phyloP scores from a whole-genome alignment of 2,329 filamentous ascomycete species.

The Colletotrichum melonis region DNA sequence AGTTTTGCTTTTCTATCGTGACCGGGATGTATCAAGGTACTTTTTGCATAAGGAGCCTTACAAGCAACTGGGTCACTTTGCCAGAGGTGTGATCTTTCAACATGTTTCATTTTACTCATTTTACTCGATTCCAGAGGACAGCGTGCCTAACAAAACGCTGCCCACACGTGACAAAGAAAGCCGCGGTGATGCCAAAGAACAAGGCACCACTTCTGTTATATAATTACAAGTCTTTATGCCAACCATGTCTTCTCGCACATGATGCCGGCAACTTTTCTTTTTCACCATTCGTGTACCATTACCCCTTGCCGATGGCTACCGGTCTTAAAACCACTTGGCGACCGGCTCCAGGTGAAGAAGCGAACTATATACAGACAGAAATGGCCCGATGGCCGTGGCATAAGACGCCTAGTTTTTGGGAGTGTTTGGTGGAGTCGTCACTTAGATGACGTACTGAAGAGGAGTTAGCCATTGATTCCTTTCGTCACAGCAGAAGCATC shows the following conservation, averaged over 20 bases:
- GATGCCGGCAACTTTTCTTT: background rate
- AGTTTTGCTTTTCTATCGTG: too few relatives aligned
- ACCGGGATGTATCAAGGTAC: too few relatives aligned
- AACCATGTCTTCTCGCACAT: background rate
- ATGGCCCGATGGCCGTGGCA: background rate
- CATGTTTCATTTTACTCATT: background rate
- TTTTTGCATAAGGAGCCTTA: background rate
- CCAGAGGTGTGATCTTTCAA: background rate
- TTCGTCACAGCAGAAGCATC: background rate
- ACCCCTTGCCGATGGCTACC: background rate
- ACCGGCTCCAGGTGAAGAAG: constrained; percentile 1
- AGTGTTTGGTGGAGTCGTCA: background rate
- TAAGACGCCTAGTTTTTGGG: background rate
- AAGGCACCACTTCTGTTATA: background rate
- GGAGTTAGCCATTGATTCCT: background rate
- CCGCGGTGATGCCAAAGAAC: background rate
- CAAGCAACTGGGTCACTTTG: background rate
- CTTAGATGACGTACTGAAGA: constrained; percentile 55
- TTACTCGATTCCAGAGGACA: background rate
- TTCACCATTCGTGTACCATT: background rate
- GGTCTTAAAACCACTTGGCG: background rate
- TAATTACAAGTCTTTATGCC: constrained; percentile 13
- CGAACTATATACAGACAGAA: constrained; percentile 4
- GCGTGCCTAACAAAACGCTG: background rate
- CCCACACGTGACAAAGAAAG: constrained; percentile 5